Conservation (phyloP, 1,284 basidiomycete species). For the Papiliotrema flavescens region DNA sequence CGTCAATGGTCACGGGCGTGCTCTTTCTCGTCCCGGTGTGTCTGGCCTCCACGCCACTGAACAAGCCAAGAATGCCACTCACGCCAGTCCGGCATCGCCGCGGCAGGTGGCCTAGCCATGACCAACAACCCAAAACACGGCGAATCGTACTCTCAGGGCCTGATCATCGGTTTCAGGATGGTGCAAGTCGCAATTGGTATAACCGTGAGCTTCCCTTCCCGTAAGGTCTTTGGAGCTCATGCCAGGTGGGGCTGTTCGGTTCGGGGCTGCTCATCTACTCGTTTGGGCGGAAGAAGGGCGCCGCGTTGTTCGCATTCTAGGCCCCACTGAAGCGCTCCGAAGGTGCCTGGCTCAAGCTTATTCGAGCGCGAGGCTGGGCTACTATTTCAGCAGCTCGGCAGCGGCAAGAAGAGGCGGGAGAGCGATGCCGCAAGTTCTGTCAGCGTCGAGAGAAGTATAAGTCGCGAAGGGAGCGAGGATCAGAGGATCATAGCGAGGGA, state of each 20-base stretch:
- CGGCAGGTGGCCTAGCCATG: constrained; percentile 75
- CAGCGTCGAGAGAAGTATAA: too few species aligned
- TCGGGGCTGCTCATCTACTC: constrained; percentile 80
- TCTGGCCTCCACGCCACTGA: constrained; percentile 5
- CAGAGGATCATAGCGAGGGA: too few species aligned
- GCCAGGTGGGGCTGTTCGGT: constrained; percentile 70
- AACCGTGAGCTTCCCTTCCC: constrained; percentile 52
- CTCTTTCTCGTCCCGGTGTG: constrained; percentile 76
- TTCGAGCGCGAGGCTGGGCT: too few species aligned
- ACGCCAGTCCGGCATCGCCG: constrained; percentile 71
- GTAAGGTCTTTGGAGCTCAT: background rate
- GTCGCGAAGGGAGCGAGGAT: too few species aligned
- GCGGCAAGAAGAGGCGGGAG: too few species aligned
- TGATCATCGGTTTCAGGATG: constrained; percentile 56
- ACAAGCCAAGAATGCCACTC: background rate
- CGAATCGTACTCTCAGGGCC: constrained; percentile 50
- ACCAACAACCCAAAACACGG: constrained; percentile 58
- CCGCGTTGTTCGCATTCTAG: constrained; percentile 77
- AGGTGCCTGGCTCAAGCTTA: too few species aligned
- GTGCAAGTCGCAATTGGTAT: constrained; percentile 85
- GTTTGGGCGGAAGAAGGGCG: constrained; percentile 75
- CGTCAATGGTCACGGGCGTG: constrained; percentile 82
- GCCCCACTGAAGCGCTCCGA: background rate
- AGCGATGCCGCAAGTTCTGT: too few species aligned
- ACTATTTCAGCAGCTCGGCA: too few species aligned